Conservation (phyloP, 192 early-diverging fungal species). For the Lobosporangium transversale region DNA sequence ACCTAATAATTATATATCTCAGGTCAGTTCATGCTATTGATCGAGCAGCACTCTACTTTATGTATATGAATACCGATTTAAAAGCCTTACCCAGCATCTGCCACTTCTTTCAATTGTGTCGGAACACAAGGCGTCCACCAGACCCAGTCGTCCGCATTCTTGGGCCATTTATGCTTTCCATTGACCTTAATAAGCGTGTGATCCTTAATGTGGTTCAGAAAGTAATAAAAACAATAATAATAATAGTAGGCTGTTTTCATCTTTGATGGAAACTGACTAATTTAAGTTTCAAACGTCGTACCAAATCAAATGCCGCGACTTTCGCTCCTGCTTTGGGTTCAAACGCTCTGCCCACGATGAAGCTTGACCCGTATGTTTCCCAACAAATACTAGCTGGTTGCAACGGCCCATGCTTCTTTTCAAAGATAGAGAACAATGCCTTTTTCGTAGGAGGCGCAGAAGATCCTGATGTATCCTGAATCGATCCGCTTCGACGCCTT, state of each 20-base stretch:
- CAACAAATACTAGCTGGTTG: conserved; percentile 23
- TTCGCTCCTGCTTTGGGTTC: conserved; percentile 39
- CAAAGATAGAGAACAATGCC: conserved; percentile 44
- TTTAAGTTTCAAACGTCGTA: conserved; percentile 11
- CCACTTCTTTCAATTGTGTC: conserved; percentile 63
- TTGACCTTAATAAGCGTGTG: conserved; percentile 76
- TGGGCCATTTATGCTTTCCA: conserved; percentile 69
- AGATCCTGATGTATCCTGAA: neutral
- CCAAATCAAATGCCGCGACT: conserved; percentile 78
- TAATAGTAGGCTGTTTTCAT: neutral
- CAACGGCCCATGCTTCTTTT: neutral
- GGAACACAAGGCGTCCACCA: conserved; percentile 73
- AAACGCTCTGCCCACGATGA: conserved; percentile 45
- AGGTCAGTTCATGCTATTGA: too few species aligned
- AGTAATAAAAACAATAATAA: neutral
- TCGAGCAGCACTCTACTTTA: too few species aligned
- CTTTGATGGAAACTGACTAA: neutral
- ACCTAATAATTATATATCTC: conserved; percentile 51
- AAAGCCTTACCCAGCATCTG: conserved; percentile 65
- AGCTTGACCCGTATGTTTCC: conserved; percentile 29
- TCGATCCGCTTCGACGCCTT: conserved; percentile 7
- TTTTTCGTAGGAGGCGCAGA: conserved; percentile 16
- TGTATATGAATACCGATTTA: too few species aligned
- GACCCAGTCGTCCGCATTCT: conserved; percentile 83
- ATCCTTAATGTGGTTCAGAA: conserved; percentile 58